Evolutionary conservation across 345 rosid genomes (phyloP), one percentile per base, ranked within the genome.

Genomic region (Combretum micranthum): DNA sequence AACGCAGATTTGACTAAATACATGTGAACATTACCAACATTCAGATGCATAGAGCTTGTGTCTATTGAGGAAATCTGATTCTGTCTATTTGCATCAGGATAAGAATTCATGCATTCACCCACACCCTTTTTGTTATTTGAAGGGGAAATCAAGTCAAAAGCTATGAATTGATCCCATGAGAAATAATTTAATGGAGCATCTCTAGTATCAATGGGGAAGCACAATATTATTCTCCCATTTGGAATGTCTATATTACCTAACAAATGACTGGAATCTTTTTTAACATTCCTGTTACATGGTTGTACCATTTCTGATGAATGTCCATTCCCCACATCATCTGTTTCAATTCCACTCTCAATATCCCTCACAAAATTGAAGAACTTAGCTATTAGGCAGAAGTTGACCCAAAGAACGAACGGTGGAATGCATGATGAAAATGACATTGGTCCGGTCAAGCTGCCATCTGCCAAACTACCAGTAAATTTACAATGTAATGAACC

Each of bases 341-440:
- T 57, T 61, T 73, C 47, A 60, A 52, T 54, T 68, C 75, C 76
- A 57, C 72, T 72, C 65, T 64, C 75, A 63, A 79, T 56, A 62
- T 86, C 78, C 49, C 73, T 75, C 59, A 76, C 55, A 59, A 93
- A 88, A 67, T 78, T 69, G 64, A 80, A 61, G 57, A 93, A 53
- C 75, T 57, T 64, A 46, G 73, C 65, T 51, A 83, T 72, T 59
- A 81, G 78, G 53, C 64, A 56, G 64, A 80, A 78, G 77, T 85
- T 72, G 73, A 83, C 70, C 99, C 99, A 93, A 47, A 83, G 62
- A 57, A 71, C 57, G 39, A 85, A 74, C 43, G 77, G 78, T 13
- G 99, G 97, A 55, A 89, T 64, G 58, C 70, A 71, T 76, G 89
- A 60, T 20, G 88, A 83, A 66, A 87, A 85, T 46, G 70, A 80